These are phyloP conservation scores for Microbotryum scabiosae DNA, from an alignment of 1,284 basidiomycete species.

Conservation along the genomic window DNA sequence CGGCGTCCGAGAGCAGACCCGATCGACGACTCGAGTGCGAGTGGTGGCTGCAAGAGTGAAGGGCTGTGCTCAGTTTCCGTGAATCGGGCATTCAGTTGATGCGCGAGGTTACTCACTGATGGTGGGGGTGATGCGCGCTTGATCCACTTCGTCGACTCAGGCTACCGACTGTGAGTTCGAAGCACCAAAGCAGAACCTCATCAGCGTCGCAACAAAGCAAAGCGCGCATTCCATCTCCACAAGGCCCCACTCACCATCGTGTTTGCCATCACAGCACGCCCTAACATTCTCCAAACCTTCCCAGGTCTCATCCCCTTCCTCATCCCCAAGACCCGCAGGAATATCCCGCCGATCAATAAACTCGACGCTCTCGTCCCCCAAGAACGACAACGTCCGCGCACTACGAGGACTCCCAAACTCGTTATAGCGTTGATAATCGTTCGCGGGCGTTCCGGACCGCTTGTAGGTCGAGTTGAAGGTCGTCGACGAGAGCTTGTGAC, in stretches of 20 bases:
- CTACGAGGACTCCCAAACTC: slow-evolving; percentile 57
- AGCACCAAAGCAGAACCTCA: too few relatives aligned
- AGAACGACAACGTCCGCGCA: slow-evolving; percentile 48
- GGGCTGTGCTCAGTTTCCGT: too few relatives aligned
- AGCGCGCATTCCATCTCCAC: too few relatives aligned
- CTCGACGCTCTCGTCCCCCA: slow-evolving; percentile 57
- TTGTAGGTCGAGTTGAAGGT: slow-evolving; percentile 61
- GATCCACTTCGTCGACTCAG: too few relatives aligned
- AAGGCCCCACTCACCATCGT: slow-evolving; percentile 46
- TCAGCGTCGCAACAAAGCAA: too few relatives aligned
- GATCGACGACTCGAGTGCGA: too few relatives aligned
- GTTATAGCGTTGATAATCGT: slow-evolving; percentile 73
- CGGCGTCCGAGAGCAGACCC: too few relatives aligned
- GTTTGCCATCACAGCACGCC: slow-evolving; percentile 55
- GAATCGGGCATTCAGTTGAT: too few relatives aligned
- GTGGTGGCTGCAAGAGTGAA: too few relatives aligned
- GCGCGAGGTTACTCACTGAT: too few relatives aligned
- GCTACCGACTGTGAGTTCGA: too few relatives aligned
- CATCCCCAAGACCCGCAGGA: slow-evolving; percentile 58
- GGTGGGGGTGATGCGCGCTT: too few relatives aligned
- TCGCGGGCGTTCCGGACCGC: slow-evolving; percentile 75
- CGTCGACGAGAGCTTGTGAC: slow-evolving; percentile 46
- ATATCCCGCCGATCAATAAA: slow-evolving; percentile 46
- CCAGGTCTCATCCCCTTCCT: slow-evolving; percentile 68
- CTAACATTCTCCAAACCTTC: slow-evolving; percentile 92